Conservation (phyloP, 2,329 filamentous ascomycete genomes). For the Claviceps pusilla region DNA sequence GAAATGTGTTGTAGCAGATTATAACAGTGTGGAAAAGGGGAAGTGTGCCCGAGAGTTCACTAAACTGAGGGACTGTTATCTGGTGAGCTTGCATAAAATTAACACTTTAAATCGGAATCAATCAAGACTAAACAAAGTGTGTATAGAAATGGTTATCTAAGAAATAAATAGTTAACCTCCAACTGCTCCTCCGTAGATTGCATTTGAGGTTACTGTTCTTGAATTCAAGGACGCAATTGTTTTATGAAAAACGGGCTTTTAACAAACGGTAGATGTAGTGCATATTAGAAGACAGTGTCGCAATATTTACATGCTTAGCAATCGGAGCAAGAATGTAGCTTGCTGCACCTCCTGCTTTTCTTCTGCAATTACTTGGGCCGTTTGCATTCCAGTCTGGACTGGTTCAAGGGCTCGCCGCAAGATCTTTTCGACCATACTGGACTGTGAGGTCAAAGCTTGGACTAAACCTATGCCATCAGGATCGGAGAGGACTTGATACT, state of each 20-base stretch:
- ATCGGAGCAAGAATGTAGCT: conserved; percentile 60
- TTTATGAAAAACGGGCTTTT: not conserved
- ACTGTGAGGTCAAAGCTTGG: conserved; percentile 54
- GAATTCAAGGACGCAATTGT: no score
- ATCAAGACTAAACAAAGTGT: not conserved
- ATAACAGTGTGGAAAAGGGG: conserved; percentile 78
- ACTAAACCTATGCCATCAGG: conserved; percentile 61
- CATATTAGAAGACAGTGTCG: not conserved
- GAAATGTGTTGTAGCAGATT: conserved; percentile 80
- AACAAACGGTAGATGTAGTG: not conserved
- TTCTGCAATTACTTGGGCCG: conserved; percentile 47
- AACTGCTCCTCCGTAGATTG: not conserved
- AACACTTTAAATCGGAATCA: not conserved
- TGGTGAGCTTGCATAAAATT: conserved; percentile 42
- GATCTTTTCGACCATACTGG: conserved; percentile 57
- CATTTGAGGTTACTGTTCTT: no score
- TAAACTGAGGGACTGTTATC: conserved; percentile 70
- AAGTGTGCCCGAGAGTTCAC: conserved; percentile 78
- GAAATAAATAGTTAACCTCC: conserved; percentile 3
- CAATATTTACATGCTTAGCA: conserved; percentile 52
- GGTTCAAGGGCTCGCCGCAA: conserved; percentile 59
- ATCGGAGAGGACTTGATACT: conserved; percentile 69
- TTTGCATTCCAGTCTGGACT: conserved; percentile 11
- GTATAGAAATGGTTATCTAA: conserved; percentile 14
- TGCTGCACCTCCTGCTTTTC: conserved; percentile 80